phyloP scores from a whole-genome alignment of 257 asterid genomes.

The Haberlea rhodopensis region DNA sequence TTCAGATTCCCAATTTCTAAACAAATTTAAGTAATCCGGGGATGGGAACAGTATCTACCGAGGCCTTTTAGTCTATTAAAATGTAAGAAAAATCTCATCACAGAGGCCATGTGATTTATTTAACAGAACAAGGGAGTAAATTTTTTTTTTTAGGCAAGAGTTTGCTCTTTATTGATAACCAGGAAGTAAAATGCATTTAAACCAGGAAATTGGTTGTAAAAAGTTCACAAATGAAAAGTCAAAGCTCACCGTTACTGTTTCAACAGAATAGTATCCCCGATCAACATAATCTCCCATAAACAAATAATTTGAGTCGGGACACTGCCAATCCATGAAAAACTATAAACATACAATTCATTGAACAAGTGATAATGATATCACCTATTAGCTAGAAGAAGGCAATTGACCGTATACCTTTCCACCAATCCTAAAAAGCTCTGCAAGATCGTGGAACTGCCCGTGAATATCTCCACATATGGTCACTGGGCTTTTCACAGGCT shows the following conservation, averaged over 20 bases:
- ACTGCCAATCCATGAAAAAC: slow-evolving; percentile 44
- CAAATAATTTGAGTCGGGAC: slow-evolving; percentile 83
- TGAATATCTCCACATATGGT: slow-evolving; percentile 92
- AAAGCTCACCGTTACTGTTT: slow-evolving; percentile 64
- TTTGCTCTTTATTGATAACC: too few relatives aligned
- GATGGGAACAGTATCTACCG: too few relatives aligned
- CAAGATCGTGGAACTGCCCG: slow-evolving; percentile 85
- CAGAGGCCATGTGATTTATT: too few relatives aligned
- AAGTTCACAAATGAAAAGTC: slow-evolving; percentile 9
- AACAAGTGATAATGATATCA: slow-evolving; percentile 7
- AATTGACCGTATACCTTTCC: slow-evolving; percentile 54
- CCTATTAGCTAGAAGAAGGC: slow-evolving; percentile 15
- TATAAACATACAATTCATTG: slow-evolving; percentile 17
- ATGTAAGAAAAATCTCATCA: too few relatives aligned
- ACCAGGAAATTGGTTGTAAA: not conserved
- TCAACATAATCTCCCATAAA: slow-evolving; percentile 94
- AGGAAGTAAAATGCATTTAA: not conserved
- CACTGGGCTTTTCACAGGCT: slow-evolving; percentile 90
- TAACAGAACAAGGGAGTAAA: too few relatives aligned
- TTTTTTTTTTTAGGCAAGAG: too few relatives aligned
- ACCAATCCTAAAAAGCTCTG: slow-evolving; percentile 81
- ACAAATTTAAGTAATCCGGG: too few relatives aligned
- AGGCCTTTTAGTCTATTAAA: too few relatives aligned
- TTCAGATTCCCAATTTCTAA: too few relatives aligned
- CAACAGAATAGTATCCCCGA: slow-evolving; percentile 85